A percentile compares a stretch with the other conserved stretches of the same genome.
These are phyloP conservation scores for Neurospora sp. DNA, from an alignment of 495 filamentous ascomycete genomes.

Conservation along the genomic window DNA sequence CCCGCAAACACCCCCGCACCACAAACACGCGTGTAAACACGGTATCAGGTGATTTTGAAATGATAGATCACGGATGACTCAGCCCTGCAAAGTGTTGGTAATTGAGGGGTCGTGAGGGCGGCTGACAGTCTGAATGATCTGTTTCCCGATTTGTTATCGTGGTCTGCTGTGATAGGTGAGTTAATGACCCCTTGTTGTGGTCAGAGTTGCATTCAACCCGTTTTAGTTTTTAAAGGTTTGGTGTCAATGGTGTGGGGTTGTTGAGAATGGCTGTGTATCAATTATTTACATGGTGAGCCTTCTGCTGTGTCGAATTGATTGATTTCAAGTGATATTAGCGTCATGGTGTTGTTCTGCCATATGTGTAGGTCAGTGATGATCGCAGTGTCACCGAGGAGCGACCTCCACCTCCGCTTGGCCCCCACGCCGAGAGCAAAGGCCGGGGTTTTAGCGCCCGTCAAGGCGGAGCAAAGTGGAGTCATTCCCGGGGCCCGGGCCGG, in stretches of 20 bases:
- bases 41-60: conserved; percentile 9
- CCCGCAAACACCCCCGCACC: conserved; percentile 5
- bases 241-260: background rate
- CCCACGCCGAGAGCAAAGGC: background rate
- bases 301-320: no score
- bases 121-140: background rate
- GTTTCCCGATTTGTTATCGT: background rate
- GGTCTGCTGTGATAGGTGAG: background rate
- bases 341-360: background rate
- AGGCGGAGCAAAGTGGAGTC: background rate
- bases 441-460: background rate
- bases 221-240: background rate
- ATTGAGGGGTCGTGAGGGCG: background rate
- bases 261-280: background rate
- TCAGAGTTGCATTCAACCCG: background rate
- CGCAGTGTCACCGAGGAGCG: background rate
- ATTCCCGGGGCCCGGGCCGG: background rate
- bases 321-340: background rate
- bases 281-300: no score
- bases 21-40: background rate
- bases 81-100: background rate
- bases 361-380: background rate
- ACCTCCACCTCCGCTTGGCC: background rate
- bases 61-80: background rate
- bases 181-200: background rate